A percentile compares a stretch with the other conserved stretches of the same genome.
phyloP scores from a whole-genome alignment of 805 yeast species.

The Kodamaea hsintzibuensis region DNA sequence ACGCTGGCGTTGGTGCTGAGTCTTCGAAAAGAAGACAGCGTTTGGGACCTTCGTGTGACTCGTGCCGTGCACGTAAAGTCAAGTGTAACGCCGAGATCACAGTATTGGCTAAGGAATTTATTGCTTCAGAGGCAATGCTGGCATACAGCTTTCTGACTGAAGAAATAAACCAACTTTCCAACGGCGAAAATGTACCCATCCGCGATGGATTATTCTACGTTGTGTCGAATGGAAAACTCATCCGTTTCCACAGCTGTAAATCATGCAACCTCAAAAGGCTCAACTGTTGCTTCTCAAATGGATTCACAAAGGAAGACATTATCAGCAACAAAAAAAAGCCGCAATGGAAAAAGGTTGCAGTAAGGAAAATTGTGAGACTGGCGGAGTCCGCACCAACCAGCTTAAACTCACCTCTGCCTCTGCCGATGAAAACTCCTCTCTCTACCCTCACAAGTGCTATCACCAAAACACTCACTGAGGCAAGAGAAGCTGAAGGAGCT shows the following conservation, averaged over 20 bases:
- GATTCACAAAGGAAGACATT: constrained; percentile 65
- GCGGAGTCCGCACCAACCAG: background rate
- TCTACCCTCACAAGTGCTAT: constrained; percentile 11
- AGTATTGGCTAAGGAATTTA: constrained; percentile 28
- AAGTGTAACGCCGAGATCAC: constrained; percentile 70
- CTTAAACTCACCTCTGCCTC: background rate
- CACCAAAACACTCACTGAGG: constrained; percentile 13
- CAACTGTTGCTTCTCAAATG: constrained; percentile 59
- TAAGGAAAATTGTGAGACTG: constrained; percentile 3
- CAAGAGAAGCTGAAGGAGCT: constrained; percentile 2
- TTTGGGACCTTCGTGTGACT: constrained; percentile 73
- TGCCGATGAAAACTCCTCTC: constrained; percentile 6
- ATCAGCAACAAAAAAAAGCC: constrained; percentile 33
- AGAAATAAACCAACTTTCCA: constrained; percentile 12
- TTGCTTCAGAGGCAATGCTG: constrained; percentile 1
- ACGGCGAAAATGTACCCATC: constrained; percentile 18
- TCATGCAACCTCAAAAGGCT: constrained; percentile 51
- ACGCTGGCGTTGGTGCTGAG: constrained; percentile 1
- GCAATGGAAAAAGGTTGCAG: constrained; percentile 9
- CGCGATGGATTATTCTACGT: constrained; percentile 17
- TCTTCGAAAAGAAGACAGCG: constrained; percentile 55
- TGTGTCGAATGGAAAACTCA: constrained; percentile 31
- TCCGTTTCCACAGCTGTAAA: constrained; percentile 55
- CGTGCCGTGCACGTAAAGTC: constrained; percentile 66
- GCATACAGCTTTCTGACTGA: constrained; percentile 10